Evolutionary conservation across 208 protist species (phyloP), one percentile per base, ranked within the genome.

Genomic region (Trypanosoma caninum): DNA sequence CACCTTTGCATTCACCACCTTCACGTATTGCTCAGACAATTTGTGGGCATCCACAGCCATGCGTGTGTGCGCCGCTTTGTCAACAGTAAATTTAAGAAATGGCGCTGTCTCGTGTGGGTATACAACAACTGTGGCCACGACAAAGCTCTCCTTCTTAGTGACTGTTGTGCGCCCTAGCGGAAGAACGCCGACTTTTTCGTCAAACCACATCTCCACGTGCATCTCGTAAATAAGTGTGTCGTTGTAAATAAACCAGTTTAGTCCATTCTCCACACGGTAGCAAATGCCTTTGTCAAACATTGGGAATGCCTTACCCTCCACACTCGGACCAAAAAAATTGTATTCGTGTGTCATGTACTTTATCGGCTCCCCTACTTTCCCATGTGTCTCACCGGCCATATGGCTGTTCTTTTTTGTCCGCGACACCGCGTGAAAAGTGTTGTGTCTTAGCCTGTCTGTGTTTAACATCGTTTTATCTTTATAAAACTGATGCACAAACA

Each of bases 181-280:
- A 33, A 67, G 60, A 35, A 88, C 28, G 3, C 48, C 46, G 14
- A 73, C 80, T 31, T 74, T 59, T 30, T 65, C 62, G 48, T 68
- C 65, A 78, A 93, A 93, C 23, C 58, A 67, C 54, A 87, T 86
- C 61, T 74, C 57, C 20, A 92, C 67, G 20, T 67, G 80, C 78
- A 92, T 86, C 67, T 92, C 64, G 1, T 54, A 76, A 48, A 73
- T 61, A 13, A 66, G 45, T 0, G 82, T 85, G 63, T 88, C 82
- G 45, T 92, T 92, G 78, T 92, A 92, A 37, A 92, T 85, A 22
- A 74, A 80, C 82, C 85, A 92, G 47, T 67, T 65, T 33, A 72
- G 76, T 44, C 64, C 74, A 46, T 81, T 78, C 37, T 60, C 27
- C 11, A 60, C 55, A 30, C 25, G 27, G 37, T 28, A 60, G 55